Conservation (phyloP, 768 basidiomycete species). For the Phylloporus scabripes region DNA sequence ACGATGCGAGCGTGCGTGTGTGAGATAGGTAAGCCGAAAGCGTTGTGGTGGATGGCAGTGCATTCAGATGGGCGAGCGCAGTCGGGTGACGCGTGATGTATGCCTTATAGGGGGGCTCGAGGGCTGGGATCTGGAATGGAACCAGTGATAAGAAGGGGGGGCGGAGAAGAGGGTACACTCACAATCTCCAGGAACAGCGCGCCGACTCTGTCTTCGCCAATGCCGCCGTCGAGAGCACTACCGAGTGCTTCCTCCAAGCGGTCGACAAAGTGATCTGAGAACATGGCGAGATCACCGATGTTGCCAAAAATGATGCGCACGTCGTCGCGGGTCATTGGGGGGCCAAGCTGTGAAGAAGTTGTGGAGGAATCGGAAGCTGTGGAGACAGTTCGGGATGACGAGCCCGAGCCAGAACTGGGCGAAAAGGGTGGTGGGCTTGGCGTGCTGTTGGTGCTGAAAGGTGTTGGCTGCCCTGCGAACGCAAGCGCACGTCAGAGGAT, state of each 20-base stretch:
- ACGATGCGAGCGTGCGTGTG: conserved; percentile 60
- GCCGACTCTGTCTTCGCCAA: conserved; percentile 67
- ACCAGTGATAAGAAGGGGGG: not conserved
- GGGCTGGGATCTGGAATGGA: conserved; percentile 50
- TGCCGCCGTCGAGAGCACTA: conserved; percentile 52
- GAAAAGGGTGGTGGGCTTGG: conserved; percentile 24
- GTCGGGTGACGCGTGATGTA: conserved; percentile 79
- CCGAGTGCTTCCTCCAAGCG: conserved; percentile 65
- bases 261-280: conserved; percentile 63
- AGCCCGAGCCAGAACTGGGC: conserved; percentile 33
- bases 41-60: conserved; percentile 38
- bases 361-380: conserved; percentile 47
- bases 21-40: conserved; percentile 61
- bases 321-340: conserved; percentile 71
- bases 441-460: conserved; percentile 30
- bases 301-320: conserved; percentile 71
- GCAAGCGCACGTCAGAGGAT: conserved; percentile 8
- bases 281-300: conserved; percentile 65
- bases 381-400: conserved; percentile 37
- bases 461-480: conserved; percentile 35
- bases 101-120: conserved; percentile 68
- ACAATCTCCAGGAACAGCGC: conserved; percentile 65
- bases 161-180: conserved; percentile 27
- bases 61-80: conserved; percentile 63
- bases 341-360: conserved; percentile 42